phyloP scores from a whole-genome alignment of 768 basidiomycete species.

The Mycena haematopus region DNA sequence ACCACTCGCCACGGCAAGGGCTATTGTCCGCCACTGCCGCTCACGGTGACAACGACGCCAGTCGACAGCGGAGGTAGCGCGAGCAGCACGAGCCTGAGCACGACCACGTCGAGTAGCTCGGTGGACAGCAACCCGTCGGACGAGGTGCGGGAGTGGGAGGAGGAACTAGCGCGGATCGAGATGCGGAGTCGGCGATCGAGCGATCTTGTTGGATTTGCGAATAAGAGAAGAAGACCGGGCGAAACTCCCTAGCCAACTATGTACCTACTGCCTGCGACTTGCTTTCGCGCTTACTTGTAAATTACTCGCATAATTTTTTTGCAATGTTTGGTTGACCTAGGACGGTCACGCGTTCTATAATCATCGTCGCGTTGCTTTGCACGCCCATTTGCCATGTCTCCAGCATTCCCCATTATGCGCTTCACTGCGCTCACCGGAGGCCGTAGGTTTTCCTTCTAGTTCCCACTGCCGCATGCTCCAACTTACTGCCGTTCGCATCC shows the following conservation, averaged over 20 bases:
- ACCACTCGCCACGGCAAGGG: conserved; percentile 18
- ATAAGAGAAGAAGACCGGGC: conserved; percentile 34
- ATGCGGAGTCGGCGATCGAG: conserved; percentile 59
- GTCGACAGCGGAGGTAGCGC: conserved; percentile 34
- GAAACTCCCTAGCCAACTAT: conserved; percentile 1
- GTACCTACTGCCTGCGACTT: not conserved
- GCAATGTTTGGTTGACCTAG: not conserved
- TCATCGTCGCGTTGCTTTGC: not conserved
- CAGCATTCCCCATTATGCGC: conserved; percentile 27
- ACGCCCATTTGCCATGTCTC: conserved; percentile 19
- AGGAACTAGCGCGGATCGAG: conserved; percentile 77
- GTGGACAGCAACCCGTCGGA: conserved; percentile 38
- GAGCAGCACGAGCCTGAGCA: conserved; percentile 42
- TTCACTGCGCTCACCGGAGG: conserved; percentile 27
- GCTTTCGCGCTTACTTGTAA: conserved; percentile 6
- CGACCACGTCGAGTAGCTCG: conserved; percentile 39
- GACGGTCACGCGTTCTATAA: conserved; percentile 11
- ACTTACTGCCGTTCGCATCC: conserved; percentile 16
- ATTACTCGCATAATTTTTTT: conserved; percentile 16
- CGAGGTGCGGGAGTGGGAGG: conserved; percentile 75
- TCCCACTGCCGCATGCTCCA: conserved; percentile 9
- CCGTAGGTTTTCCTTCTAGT: conserved; percentile 17
- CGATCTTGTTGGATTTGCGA: conserved; percentile 53
- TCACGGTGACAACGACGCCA: conserved; percentile 34
- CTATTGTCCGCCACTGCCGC: conserved; percentile 4